Percentiles rank a stretch among this genome's conserved stretches.
Conservation (phyloP, 140 eudicot species). For the Senecio squalidus region DNA sequence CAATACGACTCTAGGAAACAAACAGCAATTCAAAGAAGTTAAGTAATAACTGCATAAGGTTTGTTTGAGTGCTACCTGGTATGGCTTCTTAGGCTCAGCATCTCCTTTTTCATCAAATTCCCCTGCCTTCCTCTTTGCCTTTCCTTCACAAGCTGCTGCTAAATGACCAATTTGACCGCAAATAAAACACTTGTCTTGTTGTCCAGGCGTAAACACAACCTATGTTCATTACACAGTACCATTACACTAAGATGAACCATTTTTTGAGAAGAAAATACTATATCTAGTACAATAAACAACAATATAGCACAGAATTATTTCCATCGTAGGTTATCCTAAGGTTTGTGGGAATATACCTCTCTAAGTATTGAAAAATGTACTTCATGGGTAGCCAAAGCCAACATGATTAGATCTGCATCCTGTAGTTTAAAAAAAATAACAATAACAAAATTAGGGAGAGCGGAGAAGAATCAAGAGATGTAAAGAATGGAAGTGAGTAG, state of each 20-base stretch:
- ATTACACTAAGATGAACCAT: neutral
- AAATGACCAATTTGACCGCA: slow-evolving; percentile 95
- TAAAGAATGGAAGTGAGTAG: neutral
- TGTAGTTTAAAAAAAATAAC: slow-evolving; percentile 26
- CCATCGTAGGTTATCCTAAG: neutral
- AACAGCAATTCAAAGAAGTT: neutral
- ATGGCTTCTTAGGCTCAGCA: slow-evolving; percentile 84
- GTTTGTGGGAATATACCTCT: slow-evolving; percentile 53
- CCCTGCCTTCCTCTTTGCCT: slow-evolving; percentile 90
- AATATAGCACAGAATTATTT: neutral
- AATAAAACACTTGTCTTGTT: slow-evolving; percentile 83
- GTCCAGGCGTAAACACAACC: slow-evolving; percentile 91
- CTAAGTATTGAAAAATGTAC: slow-evolving; percentile 97
- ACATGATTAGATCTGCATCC: slow-evolving; percentile 99
- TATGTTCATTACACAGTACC: slow-evolving; percentile 18
- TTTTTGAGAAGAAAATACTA: neutral
- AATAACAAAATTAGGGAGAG: neutral
- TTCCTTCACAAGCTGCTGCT: slow-evolving; percentile 93
- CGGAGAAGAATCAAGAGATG: neutral
- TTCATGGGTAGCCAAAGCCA: slow-evolving; percentile 98
- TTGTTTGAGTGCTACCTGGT: slow-evolving; percentile 49
- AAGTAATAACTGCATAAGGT: neutral
- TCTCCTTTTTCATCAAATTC: slow-evolving; percentile 95
- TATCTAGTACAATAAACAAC: too few relatives aligned
- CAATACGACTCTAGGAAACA: neutral